phyloP scores from a whole-genome alignment of 2,329 filamentous ascomycete species.

The Trichophyton simii region DNA sequence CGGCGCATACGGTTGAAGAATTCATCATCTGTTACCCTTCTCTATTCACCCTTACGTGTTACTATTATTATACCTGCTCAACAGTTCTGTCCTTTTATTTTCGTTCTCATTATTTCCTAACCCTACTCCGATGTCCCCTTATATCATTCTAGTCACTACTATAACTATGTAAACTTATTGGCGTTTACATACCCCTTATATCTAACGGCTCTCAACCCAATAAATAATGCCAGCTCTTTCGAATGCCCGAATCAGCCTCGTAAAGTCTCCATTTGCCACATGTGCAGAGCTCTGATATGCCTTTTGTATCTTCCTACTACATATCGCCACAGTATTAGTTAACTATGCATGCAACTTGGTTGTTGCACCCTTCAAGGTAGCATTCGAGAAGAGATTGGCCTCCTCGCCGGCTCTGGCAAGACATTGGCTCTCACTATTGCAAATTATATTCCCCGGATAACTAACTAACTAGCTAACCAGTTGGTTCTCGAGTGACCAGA shows the following conservation, averaged over 20 bases:
- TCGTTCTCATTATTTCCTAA: background rate
- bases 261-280: background rate
- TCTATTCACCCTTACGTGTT: background rate
- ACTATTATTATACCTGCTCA: background rate
- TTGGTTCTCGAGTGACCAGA: background rate
- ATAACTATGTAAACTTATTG: background rate
- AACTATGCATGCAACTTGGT: too few relatives aligned
- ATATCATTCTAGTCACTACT: background rate
- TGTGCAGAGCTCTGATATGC: background rate
- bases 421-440: too few relatives aligned
- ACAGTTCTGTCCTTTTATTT: background rate
- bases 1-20: background rate
- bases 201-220: background rate
- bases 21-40: background rate
- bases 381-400: too few relatives aligned
- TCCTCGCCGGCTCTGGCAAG: too few relatives aligned
- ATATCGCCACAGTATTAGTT: too few relatives aligned
- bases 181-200: background rate
- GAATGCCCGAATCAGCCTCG: background rate
- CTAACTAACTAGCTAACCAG: too few relatives aligned
- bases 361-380: too few relatives aligned
- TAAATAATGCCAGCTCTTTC: background rate
- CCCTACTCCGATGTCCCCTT: background rate
- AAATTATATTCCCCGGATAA: too few relatives aligned
- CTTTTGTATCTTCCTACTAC: too few relatives aligned